Base-by-base conservation (phyloP, 176 grass and related monocot genomes). In the Cenchrus americanus region DNA sequence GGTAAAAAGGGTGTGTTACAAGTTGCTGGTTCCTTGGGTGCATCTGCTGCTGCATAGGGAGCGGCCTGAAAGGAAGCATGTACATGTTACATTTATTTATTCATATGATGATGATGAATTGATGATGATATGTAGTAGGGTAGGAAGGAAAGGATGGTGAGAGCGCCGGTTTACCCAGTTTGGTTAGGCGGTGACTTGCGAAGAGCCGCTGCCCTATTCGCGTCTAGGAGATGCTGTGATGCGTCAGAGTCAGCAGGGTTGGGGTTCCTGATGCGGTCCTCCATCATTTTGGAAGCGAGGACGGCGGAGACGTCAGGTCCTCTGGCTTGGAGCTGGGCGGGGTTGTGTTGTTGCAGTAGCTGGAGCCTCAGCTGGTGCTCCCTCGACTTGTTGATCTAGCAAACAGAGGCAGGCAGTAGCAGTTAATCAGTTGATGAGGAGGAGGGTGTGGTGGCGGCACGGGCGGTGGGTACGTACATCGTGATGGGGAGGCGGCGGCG, bases 321-420 rank as follows among this genome's bases (percentile, higher is more conserved):
- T 76, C 48, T 53, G 27, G 86, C 44, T 69, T 89, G 85, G 74
- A 87, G 59, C 32, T 94, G 83, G 30, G 86, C 78, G 34, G 34
- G 34, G 58, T 86, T 85, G 14, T 90, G 94, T 24, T 90, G 94
- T 32, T 97, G 94, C 75, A 92, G 75, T 22, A 91, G 9, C 14
- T 97, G 94, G 26, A 92, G 84, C 27, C 81, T 81, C 74, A 92
- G 84, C 65, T 97, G 94, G 24, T 92, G 92, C 42, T 97, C 94
- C 69, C 92, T 90, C 46, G 94, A 85, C 63, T 97, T 97, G 37
- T 90, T 94, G 73, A 74, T 90, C 67, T 71, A 69, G 7, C 52
- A 21, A 21, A 18, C 6, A 48, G 47, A 30, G 27, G 11, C 10
- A 11, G 11, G 43, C 9, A 44, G 43, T 44, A 10, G 47, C 0